Evolutionary conservation across 495 filamentous ascomycete species (phyloP).

Genomic region (Aspergillus taichungensis): DNA sequence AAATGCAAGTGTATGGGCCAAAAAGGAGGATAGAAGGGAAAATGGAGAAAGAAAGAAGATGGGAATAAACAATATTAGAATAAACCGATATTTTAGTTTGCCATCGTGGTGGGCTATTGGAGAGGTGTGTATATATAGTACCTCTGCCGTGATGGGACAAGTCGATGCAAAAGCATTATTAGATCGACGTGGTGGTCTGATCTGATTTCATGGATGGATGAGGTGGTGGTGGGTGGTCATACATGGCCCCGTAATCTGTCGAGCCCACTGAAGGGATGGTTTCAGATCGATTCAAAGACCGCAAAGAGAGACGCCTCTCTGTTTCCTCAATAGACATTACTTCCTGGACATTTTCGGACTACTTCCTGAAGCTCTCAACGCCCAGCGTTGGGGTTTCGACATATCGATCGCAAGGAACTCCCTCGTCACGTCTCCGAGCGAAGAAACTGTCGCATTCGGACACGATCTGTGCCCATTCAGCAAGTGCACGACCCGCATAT

Average conservation of each 20-base stretch:
- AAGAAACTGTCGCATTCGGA: constrained; percentile 89
- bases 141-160: background rate
- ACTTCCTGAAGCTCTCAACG: constrained; percentile 73
- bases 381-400: constrained; percentile 85
- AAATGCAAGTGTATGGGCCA: background rate
- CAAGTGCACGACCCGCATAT: constrained; percentile 80
- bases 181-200: too few relatives aligned
- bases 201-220: too few relatives aligned
- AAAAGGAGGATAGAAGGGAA: constrained; percentile 4
- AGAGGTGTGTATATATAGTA: background rate
- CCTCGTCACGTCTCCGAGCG: constrained; percentile 76
- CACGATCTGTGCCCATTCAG: constrained; percentile 83
- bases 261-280: too few relatives aligned
- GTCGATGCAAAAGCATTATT: too few relatives aligned
- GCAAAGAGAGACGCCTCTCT: background rate
- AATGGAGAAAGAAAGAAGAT: constrained; percentile 4
- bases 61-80: background rate
- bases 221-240: too few relatives aligned
- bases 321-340: background rate
- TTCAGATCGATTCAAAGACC: too few relatives aligned
- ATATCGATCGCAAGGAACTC: constrained; percentile 60
- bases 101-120: background rate
- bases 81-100: background rate
- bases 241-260: too few relatives aligned
- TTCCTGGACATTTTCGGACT: background rate